Percentiles rank a stretch among this genome's conserved stretches.
Evolutionary conservation across 805 yeast genomes (phyloP).

Genomic region (Candida rishiriensis): DNA sequence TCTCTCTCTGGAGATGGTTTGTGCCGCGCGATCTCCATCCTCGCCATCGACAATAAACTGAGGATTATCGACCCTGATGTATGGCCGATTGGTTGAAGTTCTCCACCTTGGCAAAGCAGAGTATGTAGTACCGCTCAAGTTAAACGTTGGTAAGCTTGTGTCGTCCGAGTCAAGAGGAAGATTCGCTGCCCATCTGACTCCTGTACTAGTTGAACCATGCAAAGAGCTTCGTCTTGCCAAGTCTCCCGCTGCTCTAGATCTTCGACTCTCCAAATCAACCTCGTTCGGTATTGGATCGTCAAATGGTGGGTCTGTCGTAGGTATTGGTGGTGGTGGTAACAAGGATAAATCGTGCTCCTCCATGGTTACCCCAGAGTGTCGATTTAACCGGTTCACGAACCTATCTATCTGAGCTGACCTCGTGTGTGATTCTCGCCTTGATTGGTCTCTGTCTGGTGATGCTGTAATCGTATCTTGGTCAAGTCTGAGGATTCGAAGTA

Average conservation of each 20-base stretch:
- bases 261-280: not conserved
- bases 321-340: not conserved
- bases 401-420: too few relatives aligned
- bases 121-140: slow-evolving; percentile 5
- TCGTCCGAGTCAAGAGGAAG: slow-evolving; percentile 3
- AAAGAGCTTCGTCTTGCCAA: slow-evolving; percentile 7
- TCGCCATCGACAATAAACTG: slow-evolving; percentile 2
- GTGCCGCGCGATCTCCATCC: not conserved
- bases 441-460: too few relatives aligned
- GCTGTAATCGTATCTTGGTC: too few relatives aligned
- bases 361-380: too few relatives aligned
- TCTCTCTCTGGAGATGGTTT: too few relatives aligned
- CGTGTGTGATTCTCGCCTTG: too few relatives aligned
- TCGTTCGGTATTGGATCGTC: not conserved
- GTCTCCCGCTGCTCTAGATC: slow-evolving; percentile 3
- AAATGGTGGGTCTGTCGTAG: not conserved
- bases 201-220: slow-evolving; percentile 1
- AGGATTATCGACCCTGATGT: slow-evolving; percentile 9
- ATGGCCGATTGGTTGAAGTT: slow-evolving; percentile 6
- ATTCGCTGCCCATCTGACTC: slow-evolving; percentile 4
- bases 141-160: slow-evolving; percentile 8
- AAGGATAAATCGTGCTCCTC: not conserved
- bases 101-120: not conserved
- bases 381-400: too few relatives aligned
- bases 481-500: too few relatives aligned